phyloP scores from a whole-genome alignment of 2,329 filamentous ascomycete genomes.

The Arthrobotrys conoides region DNA sequence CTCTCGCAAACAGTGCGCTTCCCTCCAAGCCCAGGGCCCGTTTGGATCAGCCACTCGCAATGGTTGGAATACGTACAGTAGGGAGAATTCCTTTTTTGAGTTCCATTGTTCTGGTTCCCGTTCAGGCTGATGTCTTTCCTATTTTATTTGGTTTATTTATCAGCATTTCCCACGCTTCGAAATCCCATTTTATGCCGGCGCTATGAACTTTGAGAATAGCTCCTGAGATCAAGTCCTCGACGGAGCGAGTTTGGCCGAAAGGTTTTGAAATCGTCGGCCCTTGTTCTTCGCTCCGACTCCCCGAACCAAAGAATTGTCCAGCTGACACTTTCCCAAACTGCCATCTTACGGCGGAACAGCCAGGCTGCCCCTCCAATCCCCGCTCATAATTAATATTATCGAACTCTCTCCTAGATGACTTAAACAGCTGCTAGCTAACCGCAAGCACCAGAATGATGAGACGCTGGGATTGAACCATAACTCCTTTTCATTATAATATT shows the following conservation, averaged over 20 bases:
- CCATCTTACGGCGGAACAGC: conserved; percentile 45
- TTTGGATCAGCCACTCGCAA: conserved; percentile 28
- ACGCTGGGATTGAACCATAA: conserved; percentile 56
- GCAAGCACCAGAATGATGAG: conserved; percentile 46
- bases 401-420: background rate
- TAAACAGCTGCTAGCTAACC: conserved; percentile 45
- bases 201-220: conserved; percentile 39
- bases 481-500: conserved; percentile 58
- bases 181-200: conserved; percentile 42
- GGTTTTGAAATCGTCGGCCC: conserved; percentile 30
- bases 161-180: conserved; percentile 14
- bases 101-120: conserved; percentile 57
- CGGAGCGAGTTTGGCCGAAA: conserved; percentile 57
- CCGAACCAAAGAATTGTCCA: conserved; percentile 45
- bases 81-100: conserved; percentile 42
- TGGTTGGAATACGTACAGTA: conserved; percentile 28
- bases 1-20: conserved; percentile 47
- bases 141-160: conserved; percentile 45
- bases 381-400: conserved; percentile 19
- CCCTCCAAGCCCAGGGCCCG: conserved; percentile 13
- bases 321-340: conserved; percentile 54
- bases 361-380: conserved; percentile 37
- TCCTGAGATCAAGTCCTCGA: conserved; percentile 21
- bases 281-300: conserved; percentile 45
- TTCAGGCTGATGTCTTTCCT: conserved; percentile 54